Percentiles rank a stretch among this genome's conserved stretches.
These are phyloP conservation scores for Sisymbrium altissimum DNA, from an alignment of 345 rosid species.

Conservation along the genomic window DNA sequence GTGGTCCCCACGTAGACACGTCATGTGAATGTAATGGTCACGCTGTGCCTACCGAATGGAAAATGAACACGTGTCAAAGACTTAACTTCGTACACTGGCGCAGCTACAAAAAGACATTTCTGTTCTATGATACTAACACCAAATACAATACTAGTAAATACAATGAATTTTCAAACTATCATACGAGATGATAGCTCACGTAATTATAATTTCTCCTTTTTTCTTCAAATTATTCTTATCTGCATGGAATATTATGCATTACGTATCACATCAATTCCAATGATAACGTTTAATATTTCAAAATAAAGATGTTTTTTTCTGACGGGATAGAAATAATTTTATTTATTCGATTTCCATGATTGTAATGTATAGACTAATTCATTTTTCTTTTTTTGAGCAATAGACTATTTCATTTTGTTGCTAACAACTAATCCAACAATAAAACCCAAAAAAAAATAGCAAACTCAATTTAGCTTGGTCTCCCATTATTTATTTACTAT, in stretches of 20 bases:
- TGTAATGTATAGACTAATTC: neutral
- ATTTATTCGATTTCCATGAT: neutral
- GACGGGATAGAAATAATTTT: neutral
- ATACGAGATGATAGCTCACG: neutral
- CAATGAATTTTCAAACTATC: neutral
- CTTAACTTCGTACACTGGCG: neutral
- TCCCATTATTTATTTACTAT: too few relatives aligned
- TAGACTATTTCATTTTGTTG: neutral
- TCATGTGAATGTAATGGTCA: too few relatives aligned
- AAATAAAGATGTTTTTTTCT: neutral
- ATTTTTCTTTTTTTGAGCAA: neutral
- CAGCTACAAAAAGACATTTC: neutral
- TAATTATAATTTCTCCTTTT: neutral
- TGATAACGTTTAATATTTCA: constrained; percentile 8
- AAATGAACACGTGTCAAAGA: neutral
- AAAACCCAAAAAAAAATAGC: neutral
- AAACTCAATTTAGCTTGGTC: too few relatives aligned
- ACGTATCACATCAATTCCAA: neutral
- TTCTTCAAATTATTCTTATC: neutral
- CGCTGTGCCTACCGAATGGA: neutral
- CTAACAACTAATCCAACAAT: neutral
- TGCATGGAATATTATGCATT: constrained; percentile 20
- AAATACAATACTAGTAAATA: neutral
- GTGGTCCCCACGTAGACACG: neutral
- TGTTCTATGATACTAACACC: neutral